A percentile compares a stretch with the other conserved stretches of the same genome.
Evolutionary conservation across 371 early-diverging fungal species (phyloP).

Genomic region (Mucor mucedo): DNA sequence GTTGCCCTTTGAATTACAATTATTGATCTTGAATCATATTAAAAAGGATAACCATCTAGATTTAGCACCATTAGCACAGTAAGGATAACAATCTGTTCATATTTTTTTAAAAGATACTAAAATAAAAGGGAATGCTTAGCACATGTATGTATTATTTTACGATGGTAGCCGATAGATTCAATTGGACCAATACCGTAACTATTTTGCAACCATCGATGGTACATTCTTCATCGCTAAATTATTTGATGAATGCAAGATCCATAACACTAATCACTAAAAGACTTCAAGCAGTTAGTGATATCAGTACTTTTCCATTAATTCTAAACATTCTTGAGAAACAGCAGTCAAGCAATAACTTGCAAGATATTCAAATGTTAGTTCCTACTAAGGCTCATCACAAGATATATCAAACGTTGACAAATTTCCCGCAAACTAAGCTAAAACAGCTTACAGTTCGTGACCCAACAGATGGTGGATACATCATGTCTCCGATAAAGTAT

Average conservation of each 20-base stretch:
- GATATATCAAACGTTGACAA: constrained; percentile 4
- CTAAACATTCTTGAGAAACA: constrained; percentile 13
- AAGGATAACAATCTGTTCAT: constrained; percentile 10
- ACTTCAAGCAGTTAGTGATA: constrained; percentile 2
- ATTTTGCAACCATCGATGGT: constrained; percentile 12
- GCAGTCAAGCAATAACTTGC: constrained; percentile 2
- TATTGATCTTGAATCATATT: constrained; percentile 29
- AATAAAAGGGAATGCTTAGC: constrained; percentile 1
- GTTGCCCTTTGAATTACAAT: constrained; percentile 37
- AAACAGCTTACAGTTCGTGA: constrained; percentile 23
- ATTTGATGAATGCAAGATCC: constrained; percentile 2
- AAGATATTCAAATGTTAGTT: constrained; percentile 5
- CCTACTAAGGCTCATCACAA: constrained; percentile 7
- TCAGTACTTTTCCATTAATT: not conserved
- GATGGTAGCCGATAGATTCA: constrained; percentile 16
- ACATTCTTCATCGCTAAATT: constrained; percentile 6
- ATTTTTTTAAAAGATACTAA: not conserved
- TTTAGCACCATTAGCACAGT: constrained; percentile 38
- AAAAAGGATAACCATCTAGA: constrained; percentile 32
- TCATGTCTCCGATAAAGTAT: constrained; percentile 1
- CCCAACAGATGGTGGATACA: constrained; percentile 22
- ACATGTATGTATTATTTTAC: constrained; percentile 16
- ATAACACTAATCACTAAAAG: not conserved
- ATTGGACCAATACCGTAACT: constrained; percentile 24
- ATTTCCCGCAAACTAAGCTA: constrained; percentile 12